Conservation (phyloP, 179 eudicot genomes). For the Carnegiea gigantea region DNA sequence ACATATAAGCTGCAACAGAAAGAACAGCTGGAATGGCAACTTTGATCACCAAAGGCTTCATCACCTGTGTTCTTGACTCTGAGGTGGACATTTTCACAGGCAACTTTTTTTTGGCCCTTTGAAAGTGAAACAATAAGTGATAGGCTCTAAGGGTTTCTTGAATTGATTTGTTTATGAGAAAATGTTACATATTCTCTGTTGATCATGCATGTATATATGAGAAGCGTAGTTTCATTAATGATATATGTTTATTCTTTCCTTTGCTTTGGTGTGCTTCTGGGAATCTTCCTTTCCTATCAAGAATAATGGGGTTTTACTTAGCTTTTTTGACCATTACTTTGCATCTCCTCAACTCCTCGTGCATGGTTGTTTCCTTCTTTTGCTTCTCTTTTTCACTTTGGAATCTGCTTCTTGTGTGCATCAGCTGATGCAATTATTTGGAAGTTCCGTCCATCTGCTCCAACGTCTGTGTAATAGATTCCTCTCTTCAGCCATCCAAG, state of each 20-base stretch:
- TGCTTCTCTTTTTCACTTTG: background rate
- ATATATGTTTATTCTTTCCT: conserved; percentile 21
- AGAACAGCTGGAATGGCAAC: conserved; percentile 56
- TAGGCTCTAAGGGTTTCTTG: background rate
- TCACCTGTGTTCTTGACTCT: conserved; percentile 28
- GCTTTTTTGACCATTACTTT: conserved; percentile 26
- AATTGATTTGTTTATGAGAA: background rate
- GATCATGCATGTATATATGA: background rate
- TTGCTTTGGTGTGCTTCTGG: conserved; percentile 24
- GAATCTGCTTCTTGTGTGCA: background rate
- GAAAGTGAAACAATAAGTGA: background rate
- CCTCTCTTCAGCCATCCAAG: too few species aligned
- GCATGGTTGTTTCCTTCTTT: background rate
- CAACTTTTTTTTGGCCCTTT: background rate
- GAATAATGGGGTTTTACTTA: conserved; percentile 13
- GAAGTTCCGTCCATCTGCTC: too few species aligned
- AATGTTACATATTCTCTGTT: background rate
- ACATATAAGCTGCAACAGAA: conserved; percentile 43
- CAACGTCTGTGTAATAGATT: too few species aligned
- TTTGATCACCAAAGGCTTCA: conserved; percentile 43
- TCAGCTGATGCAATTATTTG: too few species aligned
- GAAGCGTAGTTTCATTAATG: background rate
- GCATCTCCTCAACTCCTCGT: background rate
- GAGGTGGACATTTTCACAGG: conserved; percentile 24
- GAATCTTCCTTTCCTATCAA: conserved; percentile 22